Conservation (phyloP, 176 grass and related monocot genomes). For the Ananas comosus region DNA sequence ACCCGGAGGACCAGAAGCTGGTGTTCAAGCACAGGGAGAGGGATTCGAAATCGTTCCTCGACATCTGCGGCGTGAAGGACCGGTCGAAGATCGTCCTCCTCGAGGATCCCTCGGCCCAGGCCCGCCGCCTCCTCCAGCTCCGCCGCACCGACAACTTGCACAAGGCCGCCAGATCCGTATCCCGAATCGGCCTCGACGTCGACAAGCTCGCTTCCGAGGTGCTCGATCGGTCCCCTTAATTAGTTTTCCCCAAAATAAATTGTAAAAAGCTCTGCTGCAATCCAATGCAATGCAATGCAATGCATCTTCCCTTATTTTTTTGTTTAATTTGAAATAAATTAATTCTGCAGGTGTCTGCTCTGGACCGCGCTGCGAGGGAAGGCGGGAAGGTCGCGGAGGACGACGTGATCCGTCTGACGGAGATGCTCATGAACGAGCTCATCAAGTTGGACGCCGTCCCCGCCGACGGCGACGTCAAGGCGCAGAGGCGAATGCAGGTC, state of each 20-base stretch:
- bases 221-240: neutral
- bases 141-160: slow-evolving; percentile 57
- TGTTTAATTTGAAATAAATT: too few relatives aligned
- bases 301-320: too few relatives aligned
- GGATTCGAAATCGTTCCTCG: slow-evolving; percentile 71
- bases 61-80: slow-evolving; percentile 80
- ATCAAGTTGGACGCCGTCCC: slow-evolving; percentile 75
- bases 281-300: too few relatives aligned
- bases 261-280: too few relatives aligned
- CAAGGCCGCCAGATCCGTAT: slow-evolving; percentile 59
- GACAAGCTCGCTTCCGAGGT: slow-evolving; percentile 81
- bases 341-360: slow-evolving; percentile 52
- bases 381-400: slow-evolving; percentile 65
- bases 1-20: slow-evolving; percentile 79
- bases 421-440: slow-evolving; percentile 84
- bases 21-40: slow-evolving; percentile 84
- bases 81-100: slow-evolving; percentile 66
- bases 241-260: too few relatives aligned
- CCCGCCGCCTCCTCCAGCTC: slow-evolving; percentile 65
- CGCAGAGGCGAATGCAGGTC: slow-evolving; percentile 67
- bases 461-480: slow-evolving; percentile 86
- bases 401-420: slow-evolving; percentile 63
- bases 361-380: slow-evolving; percentile 59
- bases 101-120: slow-evolving; percentile 71
- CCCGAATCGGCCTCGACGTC: slow-evolving; percentile 56